Evolutionary conservation across 179 eudicot species (phyloP).

Genomic region (Spinacia oleracea): DNA sequence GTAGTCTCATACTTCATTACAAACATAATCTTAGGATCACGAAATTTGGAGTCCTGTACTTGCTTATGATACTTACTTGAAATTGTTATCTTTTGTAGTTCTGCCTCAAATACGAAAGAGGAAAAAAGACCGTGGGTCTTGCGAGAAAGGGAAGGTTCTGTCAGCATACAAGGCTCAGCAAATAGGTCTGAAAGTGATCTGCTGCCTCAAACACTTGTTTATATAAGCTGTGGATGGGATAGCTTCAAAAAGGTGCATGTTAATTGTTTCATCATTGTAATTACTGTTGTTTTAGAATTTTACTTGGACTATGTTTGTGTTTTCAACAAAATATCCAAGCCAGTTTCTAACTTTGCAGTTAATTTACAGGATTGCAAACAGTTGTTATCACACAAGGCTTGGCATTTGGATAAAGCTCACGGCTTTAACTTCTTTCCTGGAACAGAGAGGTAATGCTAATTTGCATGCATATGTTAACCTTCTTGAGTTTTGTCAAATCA

Average conservation of each 20-base stretch:
- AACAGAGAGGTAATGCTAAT: slow-evolving; percentile 65
- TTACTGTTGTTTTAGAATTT: not conserved
- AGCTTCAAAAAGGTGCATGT: slow-evolving; percentile 79
- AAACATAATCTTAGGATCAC: slow-evolving; percentile 1
- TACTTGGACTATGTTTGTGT: not conserved
- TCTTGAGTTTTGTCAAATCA: not conserved
- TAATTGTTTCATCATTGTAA: not conserved
- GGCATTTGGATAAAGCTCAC: slow-evolving; percentile 87
- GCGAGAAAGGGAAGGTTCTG: slow-evolving; percentile 80
- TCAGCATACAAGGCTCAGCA: slow-evolving; percentile 52
- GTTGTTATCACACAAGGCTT: slow-evolving; percentile 72
- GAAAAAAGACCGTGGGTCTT: slow-evolving; percentile 96
- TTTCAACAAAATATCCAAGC: slow-evolving; percentile 3
- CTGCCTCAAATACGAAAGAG: slow-evolving; percentile 48
- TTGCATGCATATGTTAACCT: not conserved
- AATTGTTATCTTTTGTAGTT: slow-evolving; percentile 41
- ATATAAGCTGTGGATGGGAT: slow-evolving; percentile 97
- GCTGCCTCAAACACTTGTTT: slow-evolving; percentile 82
- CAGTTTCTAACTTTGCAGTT: slow-evolving; percentile 18
- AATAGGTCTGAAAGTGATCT: slow-evolving; percentile 49
- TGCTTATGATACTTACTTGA: not conserved
- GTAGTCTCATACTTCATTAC: slow-evolving; percentile 22
- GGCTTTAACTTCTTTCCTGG: slow-evolving; percentile 99
- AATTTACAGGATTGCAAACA: slow-evolving; percentile 70
- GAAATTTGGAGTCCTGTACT: not conserved